Evolutionary conservation across 2,329 filamentous ascomycete species (phyloP).

Genomic region (Fusarium annulatum): DNA sequence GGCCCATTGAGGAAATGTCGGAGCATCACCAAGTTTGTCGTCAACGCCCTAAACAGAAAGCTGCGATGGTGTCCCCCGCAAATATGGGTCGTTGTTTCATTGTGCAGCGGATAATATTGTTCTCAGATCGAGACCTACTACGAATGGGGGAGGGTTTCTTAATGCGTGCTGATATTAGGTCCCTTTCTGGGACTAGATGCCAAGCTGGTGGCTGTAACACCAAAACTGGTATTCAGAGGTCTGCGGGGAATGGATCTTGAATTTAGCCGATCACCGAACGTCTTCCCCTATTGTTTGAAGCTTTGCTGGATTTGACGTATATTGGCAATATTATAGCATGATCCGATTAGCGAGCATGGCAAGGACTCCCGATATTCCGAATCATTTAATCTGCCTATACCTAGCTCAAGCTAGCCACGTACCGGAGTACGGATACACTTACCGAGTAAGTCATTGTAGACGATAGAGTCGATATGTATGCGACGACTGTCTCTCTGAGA

Average conservation of each 20-base stretch:
- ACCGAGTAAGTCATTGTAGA: too few species aligned
- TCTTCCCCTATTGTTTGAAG: not conserved
- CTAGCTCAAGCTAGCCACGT: not conserved
- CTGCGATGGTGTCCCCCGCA: not conserved
- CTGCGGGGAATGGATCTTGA: not conserved
- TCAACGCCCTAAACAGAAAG: constrained; percentile 8
- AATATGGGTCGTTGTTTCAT: not conserved
- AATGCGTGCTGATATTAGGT: not conserved
- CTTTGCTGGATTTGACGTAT: too few species aligned
- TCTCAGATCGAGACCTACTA: not conserved
- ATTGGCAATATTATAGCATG: not conserved
- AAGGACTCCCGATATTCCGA: not conserved
- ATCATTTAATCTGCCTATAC: not conserved
- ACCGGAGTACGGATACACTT: too few species aligned
- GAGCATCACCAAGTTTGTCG: constrained; percentile 9
- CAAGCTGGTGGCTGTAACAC: not conserved
- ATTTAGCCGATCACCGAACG: not conserved
- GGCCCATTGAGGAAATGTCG: constrained; percentile 26
- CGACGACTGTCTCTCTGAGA: too few species aligned
- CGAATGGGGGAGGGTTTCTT: not conserved
- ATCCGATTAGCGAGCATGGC: not conserved
- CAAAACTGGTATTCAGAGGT: not conserved
- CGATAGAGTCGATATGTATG: too few species aligned
- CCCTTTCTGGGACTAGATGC: not conserved
- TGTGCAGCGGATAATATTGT: not conserved